Percentiles rank a stretch among this genome's conserved stretches.
Conservation (phyloP, 164 flowering plant genomes). For the Piper betle region DNA sequence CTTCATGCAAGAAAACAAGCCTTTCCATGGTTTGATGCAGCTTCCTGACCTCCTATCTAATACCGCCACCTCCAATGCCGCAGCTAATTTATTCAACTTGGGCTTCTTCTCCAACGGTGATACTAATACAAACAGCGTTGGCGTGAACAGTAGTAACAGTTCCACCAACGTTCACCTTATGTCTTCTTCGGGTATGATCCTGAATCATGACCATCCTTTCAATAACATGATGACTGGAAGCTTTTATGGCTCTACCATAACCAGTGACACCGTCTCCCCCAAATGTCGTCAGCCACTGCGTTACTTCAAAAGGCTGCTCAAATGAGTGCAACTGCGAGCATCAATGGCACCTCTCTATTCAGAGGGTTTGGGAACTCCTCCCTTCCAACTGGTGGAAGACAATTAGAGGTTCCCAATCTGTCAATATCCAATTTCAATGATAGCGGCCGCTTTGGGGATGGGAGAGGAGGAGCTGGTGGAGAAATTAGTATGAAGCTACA, state of each 20-base stretch:
- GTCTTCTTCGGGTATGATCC: conserved; percentile 19
- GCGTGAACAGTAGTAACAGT: conserved; percentile 15
- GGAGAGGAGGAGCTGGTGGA: not conserved
- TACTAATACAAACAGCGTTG: conserved; percentile 3
- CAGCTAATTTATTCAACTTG: conserved; percentile 41
- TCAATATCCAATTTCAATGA: conserved; percentile 14
- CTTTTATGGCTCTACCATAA: no score
- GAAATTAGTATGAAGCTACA: conserved; percentile 17
- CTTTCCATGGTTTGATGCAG: conserved; percentile 54
- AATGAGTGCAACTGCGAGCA: conserved; percentile 62
- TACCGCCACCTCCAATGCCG: conserved; percentile 1
- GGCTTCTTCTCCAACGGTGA: conserved; percentile 35
- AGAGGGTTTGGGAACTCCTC: conserved; percentile 34
- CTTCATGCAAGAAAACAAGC: conserved; percentile 18
- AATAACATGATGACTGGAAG: no score
- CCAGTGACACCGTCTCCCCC: no score
- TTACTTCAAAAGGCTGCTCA: conserved; percentile 78
- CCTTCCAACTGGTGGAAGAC: conserved; percentile 14
- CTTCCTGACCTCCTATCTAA: conserved; percentile 19
- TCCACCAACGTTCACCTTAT: conserved; percentile 9
- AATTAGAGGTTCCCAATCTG: conserved; percentile 14
- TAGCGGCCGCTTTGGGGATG: conserved; percentile 7
- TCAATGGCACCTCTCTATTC: conserved; percentile 24
- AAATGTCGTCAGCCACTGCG: conserved; percentile 89
- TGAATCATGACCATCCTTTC: conserved; percentile 26